Base-by-base conservation (phyloP, 2,329 filamentous ascomycete genomes). In the Chrysoporthe deuterocubensis region DNA sequence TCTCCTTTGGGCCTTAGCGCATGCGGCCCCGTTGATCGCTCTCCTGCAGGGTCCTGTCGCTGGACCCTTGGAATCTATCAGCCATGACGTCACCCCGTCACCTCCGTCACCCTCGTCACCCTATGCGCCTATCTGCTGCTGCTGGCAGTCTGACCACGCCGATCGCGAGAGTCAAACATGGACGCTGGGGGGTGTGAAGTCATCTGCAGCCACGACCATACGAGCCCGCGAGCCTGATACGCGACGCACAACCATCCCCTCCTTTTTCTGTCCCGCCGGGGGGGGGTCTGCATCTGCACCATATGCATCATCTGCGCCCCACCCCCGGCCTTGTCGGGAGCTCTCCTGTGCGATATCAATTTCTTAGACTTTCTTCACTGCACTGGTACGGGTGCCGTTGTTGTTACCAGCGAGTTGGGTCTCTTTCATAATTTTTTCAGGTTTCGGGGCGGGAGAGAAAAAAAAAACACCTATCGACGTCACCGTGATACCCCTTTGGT, bases 361-460 rank as follows among this genome's bases (percentile, higher is more conserved):
- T 34, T 2, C 4, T 32, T 14, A 32, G 21, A 52, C 50, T 14
- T 50, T 52, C 50, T 52, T 26, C 21, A 58, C n/a, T 57, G 50
- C 44, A 58, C 50, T 21, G 59, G 11, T 44, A 37, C 34, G 18
- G 26, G 8, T 34, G 16, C 42, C 26, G 6, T 21, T 43, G 42
- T 32, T 60, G 44, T 57, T 58, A 62, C 66, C 66, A 68, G 63
- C 62, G 40, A 50, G 62, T 62, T 68, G 63, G 63, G 46, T 68
- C 8, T 54, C 43, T 21, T 40, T 16, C 14, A 5, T 34, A 3
- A 13, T 13, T 50, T 4, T 11, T 21, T 11, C 21, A 54, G 21
- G 50, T 16, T 32, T 14, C 11, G 50, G 26, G 14, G 21, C 9
- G 26, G 50, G 26, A 34, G 32, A 14, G n/a, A 2, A 52, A 54